These are phyloP conservation scores for Colletotrichum sp. DNA, from an alignment of 2,329 filamentous ascomycete genomes.

Conservation along the genomic window DNA sequence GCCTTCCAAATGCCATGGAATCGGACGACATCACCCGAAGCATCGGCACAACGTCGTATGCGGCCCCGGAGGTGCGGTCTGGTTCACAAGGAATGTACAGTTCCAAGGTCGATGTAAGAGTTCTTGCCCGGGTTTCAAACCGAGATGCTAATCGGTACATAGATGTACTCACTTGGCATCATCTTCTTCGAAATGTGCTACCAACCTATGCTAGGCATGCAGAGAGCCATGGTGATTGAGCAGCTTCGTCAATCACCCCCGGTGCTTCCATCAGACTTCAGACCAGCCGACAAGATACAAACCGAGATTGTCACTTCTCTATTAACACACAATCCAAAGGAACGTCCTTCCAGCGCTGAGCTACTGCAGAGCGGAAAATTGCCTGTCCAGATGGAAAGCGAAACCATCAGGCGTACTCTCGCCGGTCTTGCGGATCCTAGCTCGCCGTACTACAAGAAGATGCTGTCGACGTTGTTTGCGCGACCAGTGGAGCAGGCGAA, in stretches of 20 bases:
- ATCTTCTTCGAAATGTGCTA: slow-evolving; percentile 99
- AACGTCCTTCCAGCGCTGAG: slow-evolving; percentile 82
- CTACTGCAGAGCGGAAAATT: slow-evolving; percentile 86
- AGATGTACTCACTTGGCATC: slow-evolving; percentile 96
- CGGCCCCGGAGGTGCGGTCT: slow-evolving; percentile 89
- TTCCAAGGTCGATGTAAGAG: slow-evolving; percentile 84
- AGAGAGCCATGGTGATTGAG: slow-evolving; percentile 68
- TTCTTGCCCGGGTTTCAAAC: not conserved
- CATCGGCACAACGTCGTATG: slow-evolving; percentile 84
- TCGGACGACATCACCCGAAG: slow-evolving; percentile 72
- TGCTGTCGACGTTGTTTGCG: slow-evolving; percentile 84
- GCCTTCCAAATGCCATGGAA: slow-evolving; percentile 44
- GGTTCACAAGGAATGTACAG: slow-evolving; percentile 80
- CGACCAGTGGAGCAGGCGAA: slow-evolving; percentile 79
- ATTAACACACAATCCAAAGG: slow-evolving; percentile 80
- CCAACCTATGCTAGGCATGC: slow-evolving; percentile 65
- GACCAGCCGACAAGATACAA: slow-evolving; percentile 72
- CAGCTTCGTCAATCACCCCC: slow-evolving; percentile 72
- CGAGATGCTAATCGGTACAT: slow-evolving; percentile 14
- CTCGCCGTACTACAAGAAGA: slow-evolving; percentile 89
- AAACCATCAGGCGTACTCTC: slow-evolving; percentile 84
- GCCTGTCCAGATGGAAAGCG: slow-evolving; percentile 90
- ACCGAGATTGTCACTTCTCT: slow-evolving; percentile 80
- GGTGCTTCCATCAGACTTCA: slow-evolving; percentile 75
- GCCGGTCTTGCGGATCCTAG: slow-evolving; percentile 81